These are phyloP conservation scores for Ceratobasidium sp. DNA, from an alignment of 1,284 basidiomycete genomes.

Conservation along the genomic window DNA sequence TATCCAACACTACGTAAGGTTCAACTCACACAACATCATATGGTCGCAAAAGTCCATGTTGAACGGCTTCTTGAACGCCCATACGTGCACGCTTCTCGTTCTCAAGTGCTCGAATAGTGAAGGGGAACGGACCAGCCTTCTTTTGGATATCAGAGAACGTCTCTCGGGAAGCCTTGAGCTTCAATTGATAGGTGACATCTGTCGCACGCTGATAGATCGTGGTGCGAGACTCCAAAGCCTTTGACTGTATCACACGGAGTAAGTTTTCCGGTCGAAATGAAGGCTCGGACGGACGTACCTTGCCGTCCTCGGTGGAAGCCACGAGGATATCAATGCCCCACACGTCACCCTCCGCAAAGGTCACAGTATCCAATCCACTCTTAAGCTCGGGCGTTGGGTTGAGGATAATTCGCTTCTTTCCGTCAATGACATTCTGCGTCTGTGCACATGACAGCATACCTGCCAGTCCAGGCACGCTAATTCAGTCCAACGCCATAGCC, in stretches of 20 bases:
- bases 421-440: slow-evolving; percentile 92
- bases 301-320: slow-evolving; percentile 87
- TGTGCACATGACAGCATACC: slow-evolving; percentile 93
- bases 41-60: slow-evolving; percentile 88
- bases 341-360: slow-evolving; percentile 93
- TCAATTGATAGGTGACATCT: slow-evolving; percentile 91
- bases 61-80: slow-evolving; percentile 94
- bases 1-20: slow-evolving; percentile 29
- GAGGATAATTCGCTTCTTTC: slow-evolving; percentile 93
- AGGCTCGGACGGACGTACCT: slow-evolving; percentile 58
- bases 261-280: not conserved
- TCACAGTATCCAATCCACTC: slow-evolving; percentile 81
- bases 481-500: not conserved
- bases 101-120: slow-evolving; percentile 92
- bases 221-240: slow-evolving; percentile 83
- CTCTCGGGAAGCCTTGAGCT: slow-evolving; percentile 95
- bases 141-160: slow-evolving; percentile 97
- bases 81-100: slow-evolving; percentile 95
- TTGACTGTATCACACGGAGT: slow-evolving; percentile 24
- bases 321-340: slow-evolving; percentile 95
- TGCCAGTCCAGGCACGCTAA: slow-evolving; percentile 47
- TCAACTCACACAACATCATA: slow-evolving; percentile 83
- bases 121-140: slow-evolving; percentile 97
- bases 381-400: slow-evolving; percentile 86
- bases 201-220: slow-evolving; percentile 93